Base-by-base conservation (phyloP, 257 asterid species). In the Echium plantagineum region DNA sequence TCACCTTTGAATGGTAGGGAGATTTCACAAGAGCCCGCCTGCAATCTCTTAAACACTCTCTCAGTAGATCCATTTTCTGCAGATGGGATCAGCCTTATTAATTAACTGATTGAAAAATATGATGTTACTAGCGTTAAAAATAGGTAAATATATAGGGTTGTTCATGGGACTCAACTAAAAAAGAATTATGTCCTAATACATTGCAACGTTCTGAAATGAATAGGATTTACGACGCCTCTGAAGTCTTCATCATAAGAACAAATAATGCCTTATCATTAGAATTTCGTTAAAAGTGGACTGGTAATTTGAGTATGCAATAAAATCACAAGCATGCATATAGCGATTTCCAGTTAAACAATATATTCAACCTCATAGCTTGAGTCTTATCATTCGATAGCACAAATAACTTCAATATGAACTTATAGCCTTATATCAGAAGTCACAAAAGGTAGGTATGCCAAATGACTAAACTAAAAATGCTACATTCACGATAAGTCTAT, bases 1-100 rank as follows among this genome's bases (percentile, higher is more conserved):
- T 55, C 68, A 88, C 98, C 96, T 91, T 91, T 7, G 93, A 83
- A 72, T 86, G 85, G 58, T 68, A 70, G 13, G 98, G 90, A 71
- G 60, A 80, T 52, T 78, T 57, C 42, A 61, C 71, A 69, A 91
- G 83, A 72, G 95, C 82, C 60, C 94, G 73, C 56, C 57, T 74
- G 76, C 89, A 74, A 75, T 91, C 98, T 68, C 85, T 86, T 59
- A 81, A 62, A 72, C 94, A 82, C 76, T 84, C 95, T 66, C 63
- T 28, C 62, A 72, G 70, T 18, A 79, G 77, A 68, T 89, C 95
- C 83, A 91, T 74, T 69, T 91, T 85, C 98, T 91, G 84, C 70
- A 67, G 53, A 76, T 31, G 70, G 61, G 61, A 52, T 21, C 60
- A 48, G 51, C 62, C 30, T 55, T 8, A 56, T 32, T 18, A 13